A percentile compares a stretch with the other conserved stretches of the same genome.
These are phyloP conservation scores for Proliferodiscus dingleyae DNA, from an alignment of 2,329 filamentous ascomycete genomes.

Conservation along the genomic window DNA sequence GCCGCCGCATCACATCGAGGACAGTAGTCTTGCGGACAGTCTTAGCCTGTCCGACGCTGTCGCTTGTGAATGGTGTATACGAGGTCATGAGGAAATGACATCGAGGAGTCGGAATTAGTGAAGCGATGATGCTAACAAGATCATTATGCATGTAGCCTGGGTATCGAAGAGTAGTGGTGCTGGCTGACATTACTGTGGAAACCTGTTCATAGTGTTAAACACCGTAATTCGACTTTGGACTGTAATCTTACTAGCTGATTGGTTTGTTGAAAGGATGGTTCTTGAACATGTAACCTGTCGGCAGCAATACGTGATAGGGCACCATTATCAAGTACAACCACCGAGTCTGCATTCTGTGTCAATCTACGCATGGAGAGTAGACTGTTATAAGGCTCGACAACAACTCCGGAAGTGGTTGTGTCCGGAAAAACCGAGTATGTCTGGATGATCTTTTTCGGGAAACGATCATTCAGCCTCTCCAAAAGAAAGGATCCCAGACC, in stretches of 20 bases:
- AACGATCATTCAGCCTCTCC: constrained; percentile 92
- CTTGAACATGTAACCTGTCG: constrained; percentile 88
- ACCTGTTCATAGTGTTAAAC: constrained; percentile 45
- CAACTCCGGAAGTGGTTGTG: constrained; percentile 78
- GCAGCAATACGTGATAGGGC: constrained; percentile 90
- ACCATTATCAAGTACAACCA: constrained; percentile 95
- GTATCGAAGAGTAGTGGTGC: constrained; percentile 92
- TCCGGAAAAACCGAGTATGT: constrained; percentile 99
- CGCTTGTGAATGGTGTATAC: constrained; percentile 95
- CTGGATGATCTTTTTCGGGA: constrained; percentile 98
- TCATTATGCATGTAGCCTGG: constrained; percentile 99
- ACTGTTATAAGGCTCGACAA: constrained; percentile 98
- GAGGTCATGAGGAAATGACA: constrained; percentile 98
- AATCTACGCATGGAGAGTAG: constrained; percentile 84
- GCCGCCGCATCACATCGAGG: constrained; percentile 90
- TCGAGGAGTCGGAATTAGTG: constrained; percentile 89
- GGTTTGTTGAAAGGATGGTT: constrained; percentile 94
- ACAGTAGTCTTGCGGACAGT: constrained; percentile 98
- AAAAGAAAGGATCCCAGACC: constrained; percentile 93
- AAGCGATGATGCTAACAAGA: constrained; percentile 92
- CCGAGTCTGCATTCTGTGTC: constrained; percentile 94
- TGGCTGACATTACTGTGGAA: constrained; percentile 97
- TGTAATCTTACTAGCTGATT: constrained; percentile 72
- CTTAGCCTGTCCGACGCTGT: constrained; percentile 94
- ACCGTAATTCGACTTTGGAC: neutral